These are phyloP conservation scores for Thielaviopsis punctulata DNA, from an alignment of 2,329 filamentous ascomycete genomes.

Conservation along the genomic window DNA sequence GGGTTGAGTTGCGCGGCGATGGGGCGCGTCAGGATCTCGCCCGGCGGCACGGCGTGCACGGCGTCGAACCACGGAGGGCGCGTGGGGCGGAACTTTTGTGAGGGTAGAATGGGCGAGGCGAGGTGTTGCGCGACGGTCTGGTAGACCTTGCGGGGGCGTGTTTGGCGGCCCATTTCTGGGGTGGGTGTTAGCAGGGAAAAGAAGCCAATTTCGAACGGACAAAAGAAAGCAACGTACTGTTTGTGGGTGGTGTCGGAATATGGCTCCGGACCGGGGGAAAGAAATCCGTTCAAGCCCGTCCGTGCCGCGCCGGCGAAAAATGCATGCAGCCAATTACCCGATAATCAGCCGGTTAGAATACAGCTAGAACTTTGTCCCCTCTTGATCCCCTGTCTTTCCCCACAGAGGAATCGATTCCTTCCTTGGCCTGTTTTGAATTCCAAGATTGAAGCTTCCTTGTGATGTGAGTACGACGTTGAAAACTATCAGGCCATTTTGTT, in stretches of 20 bases:
- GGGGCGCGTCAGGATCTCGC: conserved; percentile 39
- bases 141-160: conserved; percentile 30
- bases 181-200: background rate
- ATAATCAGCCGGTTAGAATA: background rate
- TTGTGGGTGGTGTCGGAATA: background rate
- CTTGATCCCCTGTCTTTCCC: background rate
- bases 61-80: conserved; percentile 33
- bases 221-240: background rate
- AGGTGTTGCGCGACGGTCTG: conserved; percentile 28
- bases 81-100: conserved; percentile 17
- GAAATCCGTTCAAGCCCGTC: background rate
- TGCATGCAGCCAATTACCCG: background rate
- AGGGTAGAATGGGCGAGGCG: conserved; percentile 23
- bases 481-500: no score
- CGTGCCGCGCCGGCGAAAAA: background rate
- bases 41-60: conserved; percentile 36
- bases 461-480: no score
- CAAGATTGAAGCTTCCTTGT: no score
- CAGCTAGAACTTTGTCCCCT: background rate
- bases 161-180: conserved; percentile 26
- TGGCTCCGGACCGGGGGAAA: background rate
- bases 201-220: background rate
- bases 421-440: background rate
- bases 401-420: background rate
- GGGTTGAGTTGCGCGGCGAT: conserved; percentile 21